A percentile compares a stretch with the other conserved stretches of the same genome.
phyloP scores from a whole-genome alignment of 1,139 yeast species.

The Hansenula sp. region DNA sequence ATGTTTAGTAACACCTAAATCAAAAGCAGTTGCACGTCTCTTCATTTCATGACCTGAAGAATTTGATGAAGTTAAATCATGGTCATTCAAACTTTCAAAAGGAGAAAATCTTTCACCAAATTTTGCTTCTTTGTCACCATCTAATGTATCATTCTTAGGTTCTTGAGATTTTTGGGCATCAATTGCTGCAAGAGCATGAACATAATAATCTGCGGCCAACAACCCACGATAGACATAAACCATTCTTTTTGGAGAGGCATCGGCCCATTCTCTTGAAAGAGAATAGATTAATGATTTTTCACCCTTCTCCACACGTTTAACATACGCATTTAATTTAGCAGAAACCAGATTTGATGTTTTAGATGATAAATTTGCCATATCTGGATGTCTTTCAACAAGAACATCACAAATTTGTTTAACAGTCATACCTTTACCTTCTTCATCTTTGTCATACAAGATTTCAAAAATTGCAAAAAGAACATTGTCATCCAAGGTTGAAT shows the following conservation, averaged over 20 bases:
- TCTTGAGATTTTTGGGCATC: conserved; percentile 18
- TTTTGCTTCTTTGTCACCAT: background rate
- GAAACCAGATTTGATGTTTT: conserved; percentile 79
- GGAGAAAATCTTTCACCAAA: conserved; percentile 3
- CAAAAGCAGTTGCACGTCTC: conserved; percentile 26
- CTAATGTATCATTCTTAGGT: background rate
- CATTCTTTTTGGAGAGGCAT: conserved; percentile 84
- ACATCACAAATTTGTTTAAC: conserved; percentile 81
- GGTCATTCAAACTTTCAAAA: conserved; percentile 12
- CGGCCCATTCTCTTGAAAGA: conserved; percentile 83
- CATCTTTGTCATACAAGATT: conserved; percentile 63
- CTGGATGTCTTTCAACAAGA: conserved; percentile 68
- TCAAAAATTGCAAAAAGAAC: conserved; percentile 71
- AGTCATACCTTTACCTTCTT: conserved; percentile 73
- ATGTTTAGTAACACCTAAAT: conserved; percentile 20
- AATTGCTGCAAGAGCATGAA: conserved; percentile 56
- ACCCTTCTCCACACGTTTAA: conserved; percentile 76
- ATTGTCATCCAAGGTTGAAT: conserved; percentile 68
- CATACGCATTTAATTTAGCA: conserved; percentile 81
- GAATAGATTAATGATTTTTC: conserved; percentile 70
- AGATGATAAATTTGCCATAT: conserved; percentile 73
- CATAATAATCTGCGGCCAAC: conserved; percentile 65
- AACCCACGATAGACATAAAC: conserved; percentile 80
- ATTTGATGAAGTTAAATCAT: conserved; percentile 2
- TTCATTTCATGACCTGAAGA: conserved; percentile 15